Evolutionary conservation across 2,329 filamentous ascomycete genomes (phyloP).

Genomic region (Ambrosiella beaveri): DNA sequence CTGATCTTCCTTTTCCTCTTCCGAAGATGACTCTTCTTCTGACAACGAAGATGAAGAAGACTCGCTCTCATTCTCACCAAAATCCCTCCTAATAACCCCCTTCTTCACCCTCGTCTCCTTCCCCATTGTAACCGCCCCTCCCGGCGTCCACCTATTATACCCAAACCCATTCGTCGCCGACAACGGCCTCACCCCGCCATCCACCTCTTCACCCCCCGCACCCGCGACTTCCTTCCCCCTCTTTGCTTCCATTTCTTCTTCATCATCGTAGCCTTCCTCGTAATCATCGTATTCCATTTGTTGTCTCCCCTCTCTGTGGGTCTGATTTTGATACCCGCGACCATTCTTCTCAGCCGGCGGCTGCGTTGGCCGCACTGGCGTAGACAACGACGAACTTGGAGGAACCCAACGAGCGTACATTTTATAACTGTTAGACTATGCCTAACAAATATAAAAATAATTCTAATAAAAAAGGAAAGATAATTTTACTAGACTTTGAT

Average conservation of each 20-base stretch:
- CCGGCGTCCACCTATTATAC: slow-evolving; percentile 12
- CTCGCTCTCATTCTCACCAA: not conserved
- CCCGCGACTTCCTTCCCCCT: too few relatives aligned
- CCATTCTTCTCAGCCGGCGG: too few relatives aligned
- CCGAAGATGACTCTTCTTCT: not conserved
- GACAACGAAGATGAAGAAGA: not conserved
- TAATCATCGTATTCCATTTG: not conserved
- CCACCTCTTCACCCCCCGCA: not conserved
- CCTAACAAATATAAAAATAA: too few relatives aligned
- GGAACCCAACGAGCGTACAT: slow-evolving; percentile 13
- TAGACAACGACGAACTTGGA: not conserved
- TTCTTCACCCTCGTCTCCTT: not conserved
- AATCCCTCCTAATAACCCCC: not conserved
- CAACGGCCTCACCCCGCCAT: not conserved
- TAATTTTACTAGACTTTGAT: not conserved
- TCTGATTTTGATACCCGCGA: not conserved
- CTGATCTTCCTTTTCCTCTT: not conserved
- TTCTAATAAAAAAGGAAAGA: not conserved
- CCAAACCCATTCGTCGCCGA: slow-evolving; percentile 11
- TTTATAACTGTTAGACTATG: not conserved
- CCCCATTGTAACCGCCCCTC: not conserved
- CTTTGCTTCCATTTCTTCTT: not conserved
- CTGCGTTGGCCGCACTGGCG: not conserved
- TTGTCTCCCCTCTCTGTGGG: not conserved
- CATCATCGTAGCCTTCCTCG: not conserved